Base-by-base conservation (phyloP, 2,329 filamentous ascomycete species). In the Podosphaera leucotricha region DNA sequence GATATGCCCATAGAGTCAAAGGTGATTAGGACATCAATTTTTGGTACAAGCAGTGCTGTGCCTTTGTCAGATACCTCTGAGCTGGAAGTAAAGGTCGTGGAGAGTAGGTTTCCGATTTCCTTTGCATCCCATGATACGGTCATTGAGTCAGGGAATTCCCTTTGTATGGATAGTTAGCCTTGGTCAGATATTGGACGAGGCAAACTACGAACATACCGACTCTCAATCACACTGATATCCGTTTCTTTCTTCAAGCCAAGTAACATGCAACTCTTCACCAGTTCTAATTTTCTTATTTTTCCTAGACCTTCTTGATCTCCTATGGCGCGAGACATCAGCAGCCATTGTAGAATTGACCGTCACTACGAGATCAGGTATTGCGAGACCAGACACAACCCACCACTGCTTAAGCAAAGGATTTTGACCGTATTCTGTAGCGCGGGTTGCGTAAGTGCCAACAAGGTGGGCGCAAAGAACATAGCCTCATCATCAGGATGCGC, bases 401-500 rank as follows among this genome's bases (percentile, higher is more conserved):
- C 86, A 51, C 77, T 87, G 62, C 82, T 92, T 50, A 98, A 65
- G 63, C 90, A 98, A 45, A 95, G 64, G 49, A 98, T 92, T 63
- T 92, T 90, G 57, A 98, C 71, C 58, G 92, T 84, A 62, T 98
- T 95, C 3, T 82, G 80, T 18, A 79, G 68, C 47, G 77, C 73
- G 3, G 84, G 83, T 13, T 72, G 68, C 16, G 85, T 87, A 46
- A 98, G 71, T n/a, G 81, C 76, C 53, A 92, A 69, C 13, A 95
- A 68, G 0, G 84, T 81, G 0, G 90, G 90, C 49, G 85, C 76
- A 63, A 98, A 98, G 68, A 98, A 98, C 90, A 98, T 98, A 60
- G 87, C 90, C 66, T 98, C 90, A 57, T 98, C 90, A 62, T 98
- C 90, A 0, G 90, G 90, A 63, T 98, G 90, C 19, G 90, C 90